Conservation (phyloP, 2,329 filamentous ascomycete species). For the Paecilomyces sp. region DNA sequence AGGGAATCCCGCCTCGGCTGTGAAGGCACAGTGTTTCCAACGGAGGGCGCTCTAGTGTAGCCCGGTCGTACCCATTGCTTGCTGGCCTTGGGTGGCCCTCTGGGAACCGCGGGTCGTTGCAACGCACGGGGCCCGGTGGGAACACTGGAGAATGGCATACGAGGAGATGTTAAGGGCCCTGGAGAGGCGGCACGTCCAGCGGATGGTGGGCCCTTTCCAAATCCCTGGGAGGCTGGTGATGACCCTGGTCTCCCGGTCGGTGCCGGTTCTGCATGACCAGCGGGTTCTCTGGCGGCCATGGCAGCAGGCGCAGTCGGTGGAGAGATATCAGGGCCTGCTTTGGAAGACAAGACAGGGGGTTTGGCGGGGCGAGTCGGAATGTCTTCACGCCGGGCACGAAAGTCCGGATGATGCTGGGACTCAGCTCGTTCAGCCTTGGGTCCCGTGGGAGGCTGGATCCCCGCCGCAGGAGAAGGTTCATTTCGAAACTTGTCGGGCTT, state of each 20-base stretch:
- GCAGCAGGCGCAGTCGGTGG: conserved; percentile 31
- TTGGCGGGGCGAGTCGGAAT: conserved; percentile 16
- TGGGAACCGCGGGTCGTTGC: conserved; percentile 23
- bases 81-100: conserved; percentile 25
- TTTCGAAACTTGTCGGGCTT: conserved; percentile 17
- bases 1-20: conserved; percentile 23
- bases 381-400: conserved; percentile 20
- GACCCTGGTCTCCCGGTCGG: conserved; percentile 12
- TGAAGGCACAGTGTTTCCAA: conserved; percentile 7
- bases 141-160: conserved; percentile 26
- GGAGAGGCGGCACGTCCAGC: conserved; percentile 21
- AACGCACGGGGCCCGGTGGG: conserved; percentile 36
- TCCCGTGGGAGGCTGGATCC: conserved; percentile 34
- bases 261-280: conserved; percentile 13
- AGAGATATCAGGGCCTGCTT: conserved; percentile 20
- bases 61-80: conserved; percentile 34
- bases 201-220: conserved; percentile 16
- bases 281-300: conserved; percentile 20
- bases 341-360: conserved; percentile 11
- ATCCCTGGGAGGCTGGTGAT: conserved; percentile 17
- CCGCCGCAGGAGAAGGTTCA: conserved; percentile 12
- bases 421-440: conserved; percentile 36
- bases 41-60: conserved; percentile 19
- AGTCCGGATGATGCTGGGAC: conserved; percentile 15
- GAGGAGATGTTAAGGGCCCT: conserved; percentile 29